Evolutionary conservation across 2,329 filamentous ascomycete genomes (phyloP).

Genomic region (Colletotrichum sp.): DNA sequence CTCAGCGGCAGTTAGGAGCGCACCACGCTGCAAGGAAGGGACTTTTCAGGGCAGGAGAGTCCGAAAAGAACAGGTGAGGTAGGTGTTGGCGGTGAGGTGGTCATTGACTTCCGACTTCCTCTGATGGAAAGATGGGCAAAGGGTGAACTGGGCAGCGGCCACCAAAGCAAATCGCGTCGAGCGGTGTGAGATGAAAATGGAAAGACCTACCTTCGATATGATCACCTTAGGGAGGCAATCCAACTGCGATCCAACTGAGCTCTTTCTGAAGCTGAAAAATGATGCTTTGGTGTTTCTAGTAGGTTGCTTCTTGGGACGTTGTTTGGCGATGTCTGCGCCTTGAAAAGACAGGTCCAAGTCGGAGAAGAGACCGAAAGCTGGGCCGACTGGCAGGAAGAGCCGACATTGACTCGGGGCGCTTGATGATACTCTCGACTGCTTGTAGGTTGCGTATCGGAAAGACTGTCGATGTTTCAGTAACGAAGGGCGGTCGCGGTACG

Average conservation of each 20-base stretch:
- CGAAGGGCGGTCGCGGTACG: neutral
- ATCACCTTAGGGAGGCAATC: neutral
- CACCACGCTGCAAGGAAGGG: neutral
- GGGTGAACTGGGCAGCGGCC: neutral
- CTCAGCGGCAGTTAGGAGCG: neutral
- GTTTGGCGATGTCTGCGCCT: neutral
- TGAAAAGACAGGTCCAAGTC: neutral
- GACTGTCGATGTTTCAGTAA: neutral
- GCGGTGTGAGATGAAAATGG: neutral
- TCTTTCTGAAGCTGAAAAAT: neutral
- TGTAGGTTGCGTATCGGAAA: neutral
- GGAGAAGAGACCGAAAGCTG: neutral
- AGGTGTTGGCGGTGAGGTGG: neutral
- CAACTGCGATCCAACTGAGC: neutral
- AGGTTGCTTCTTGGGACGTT: neutral
- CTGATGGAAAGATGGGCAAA: neutral
- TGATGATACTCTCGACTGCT: neutral
- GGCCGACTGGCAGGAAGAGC: neutral
- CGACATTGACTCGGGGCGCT: neutral
- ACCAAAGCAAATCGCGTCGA: neutral
- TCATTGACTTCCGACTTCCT: neutral
- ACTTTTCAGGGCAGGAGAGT: neutral
- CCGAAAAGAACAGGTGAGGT: neutral
- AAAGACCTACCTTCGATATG: neutral
- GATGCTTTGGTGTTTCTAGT: neutral